Base-by-base conservation (phyloP, 805 yeast species). In the Clavispora santaluciae region DNA sequence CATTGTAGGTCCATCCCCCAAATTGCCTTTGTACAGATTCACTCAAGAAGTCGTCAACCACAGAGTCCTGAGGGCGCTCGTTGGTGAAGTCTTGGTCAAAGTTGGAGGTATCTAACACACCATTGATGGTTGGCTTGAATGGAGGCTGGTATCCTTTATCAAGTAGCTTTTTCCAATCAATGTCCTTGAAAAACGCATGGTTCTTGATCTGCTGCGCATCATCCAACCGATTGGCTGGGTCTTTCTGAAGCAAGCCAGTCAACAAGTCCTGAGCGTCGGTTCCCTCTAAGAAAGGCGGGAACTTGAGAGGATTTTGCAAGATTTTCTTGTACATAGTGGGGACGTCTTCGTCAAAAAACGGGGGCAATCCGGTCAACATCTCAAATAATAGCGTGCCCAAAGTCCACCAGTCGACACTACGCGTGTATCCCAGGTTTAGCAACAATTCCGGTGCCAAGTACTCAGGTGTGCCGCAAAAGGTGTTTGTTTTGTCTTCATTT, bases 351-450 rank as follows among this genome's bases (percentile, higher is more conserved):
- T 93, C 98, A 60, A 88, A 93, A 61, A 88, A 93, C 29, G 99
- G 99, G 4, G 99, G 99, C 51, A 93, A 73, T 1, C 98, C 96
- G 1, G 97, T 89, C 45, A 93, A 71, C 99, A 93, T 93, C 59
- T 91, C 99, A 60, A 88, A 93, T 34, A 93, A 70, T 40, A 93
- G 71, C 13, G 91, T 90, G 31, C 99, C 99, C 53, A 93, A 71
- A 1, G 99, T 93, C 99, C 99, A 93, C 91, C 96, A 93, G 64
- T 93, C 99, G 17, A 93, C 98, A 8, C 85, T 84, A 61, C 95
- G 81, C 2, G 98, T 89, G 63, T 93, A 93, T 1, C 98, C 98
- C 59, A 86, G 89, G 36, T 95, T 93, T 53, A 89, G 70, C 36
- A 93, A 69, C 51, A 93, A 70, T 64, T 93, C 99, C 1, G 99